A percentile compares a stretch with the other conserved stretches of the same genome.
Evolutionary conservation across 2,329 filamentous ascomycete species (phyloP).

Genomic region (Talaromyces sp.): DNA sequence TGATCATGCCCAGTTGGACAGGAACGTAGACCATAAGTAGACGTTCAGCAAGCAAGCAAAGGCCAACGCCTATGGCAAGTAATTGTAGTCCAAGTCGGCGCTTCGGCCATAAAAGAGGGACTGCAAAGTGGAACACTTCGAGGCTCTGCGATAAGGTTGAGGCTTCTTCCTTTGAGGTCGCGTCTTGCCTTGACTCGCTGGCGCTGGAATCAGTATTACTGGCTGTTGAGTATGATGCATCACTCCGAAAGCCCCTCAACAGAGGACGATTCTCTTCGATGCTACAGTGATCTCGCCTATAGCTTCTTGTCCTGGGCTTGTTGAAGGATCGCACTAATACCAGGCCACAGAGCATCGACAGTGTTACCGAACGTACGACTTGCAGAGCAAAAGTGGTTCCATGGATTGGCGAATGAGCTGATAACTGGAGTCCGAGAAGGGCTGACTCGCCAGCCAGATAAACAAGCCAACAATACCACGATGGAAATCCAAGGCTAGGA

Average conservation of each 20-base stretch:
- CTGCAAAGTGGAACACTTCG: constrained; percentile 55
- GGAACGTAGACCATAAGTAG: constrained; percentile 73
- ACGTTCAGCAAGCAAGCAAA: constrained; percentile 68
- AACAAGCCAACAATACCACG: constrained; percentile 61
- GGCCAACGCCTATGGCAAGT: constrained; percentile 62
- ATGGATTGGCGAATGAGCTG: constrained; percentile 35
- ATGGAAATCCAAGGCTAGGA: constrained; percentile 60
- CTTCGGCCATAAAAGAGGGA: constrained; percentile 76
- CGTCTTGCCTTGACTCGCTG: neutral
- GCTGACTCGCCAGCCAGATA: constrained; percentile 56
- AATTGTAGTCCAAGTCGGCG: constrained; percentile 64
- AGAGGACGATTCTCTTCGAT: constrained; percentile 10
- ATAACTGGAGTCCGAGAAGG: constrained; percentile 5
- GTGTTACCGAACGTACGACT: constrained; percentile 2
- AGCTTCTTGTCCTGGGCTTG: neutral
- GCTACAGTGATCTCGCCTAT: neutral
- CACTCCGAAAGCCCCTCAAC: neutral
- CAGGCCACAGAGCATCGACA: constrained; percentile 12
- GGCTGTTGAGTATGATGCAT: constrained; percentile 11
- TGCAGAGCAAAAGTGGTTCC: constrained; percentile 1
- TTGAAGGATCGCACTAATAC: neutral
- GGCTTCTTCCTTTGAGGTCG: neutral
- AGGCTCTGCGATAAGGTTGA: neutral
- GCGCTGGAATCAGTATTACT: neutral
- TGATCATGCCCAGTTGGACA: constrained; percentile 75